phyloP scores from a whole-genome alignment of 805 yeast genomes.

The Lipomyces orientalis region DNA sequence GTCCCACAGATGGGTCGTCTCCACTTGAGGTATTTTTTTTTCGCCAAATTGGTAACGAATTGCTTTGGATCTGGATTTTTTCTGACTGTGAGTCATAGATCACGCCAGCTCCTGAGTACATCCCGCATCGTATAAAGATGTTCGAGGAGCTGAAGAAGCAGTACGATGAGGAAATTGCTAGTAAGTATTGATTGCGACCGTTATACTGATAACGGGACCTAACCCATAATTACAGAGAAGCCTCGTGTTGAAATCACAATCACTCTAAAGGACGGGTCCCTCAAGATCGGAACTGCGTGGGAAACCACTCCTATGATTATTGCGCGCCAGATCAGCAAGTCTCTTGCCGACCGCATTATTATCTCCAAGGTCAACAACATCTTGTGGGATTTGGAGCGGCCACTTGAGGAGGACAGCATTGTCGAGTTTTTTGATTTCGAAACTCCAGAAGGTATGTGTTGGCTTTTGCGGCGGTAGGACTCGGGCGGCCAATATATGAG shows the following conservation, averaged over 20 bases:
- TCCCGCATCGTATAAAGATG: conserved; percentile 75
- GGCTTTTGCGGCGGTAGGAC: neutral
- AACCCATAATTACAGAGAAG: conserved; percentile 17
- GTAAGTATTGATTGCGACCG: conserved; percentile 48
- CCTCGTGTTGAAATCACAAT: conserved; percentile 68
- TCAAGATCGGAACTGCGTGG: conserved; percentile 79
- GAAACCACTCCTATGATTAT: conserved; percentile 90
- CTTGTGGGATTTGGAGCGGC: conserved; percentile 95
- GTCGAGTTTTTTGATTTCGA: conserved; percentile 90
- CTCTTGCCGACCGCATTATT: conserved; percentile 86
- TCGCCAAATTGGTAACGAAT: neutral
- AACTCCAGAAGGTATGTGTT: conserved; percentile 75
- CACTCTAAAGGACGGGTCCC: conserved; percentile 84
- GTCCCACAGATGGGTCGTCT: conserved; percentile 37
- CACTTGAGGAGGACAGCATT: conserved; percentile 71
- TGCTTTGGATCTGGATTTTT: neutral
- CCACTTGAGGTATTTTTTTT: conserved; percentile 33
- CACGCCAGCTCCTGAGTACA: conserved; percentile 83
- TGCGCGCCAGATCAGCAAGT: conserved; percentile 82
- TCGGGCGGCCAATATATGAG: neutral
- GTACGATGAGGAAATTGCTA: conserved; percentile 73
- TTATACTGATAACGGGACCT: neutral
- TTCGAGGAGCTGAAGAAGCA: conserved; percentile 81
- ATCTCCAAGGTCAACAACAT: conserved; percentile 89
- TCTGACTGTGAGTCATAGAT: conserved; percentile 43